Base-by-base conservation (phyloP, 352 stramenopile genomes). In the Globisporangium splendens region DNA sequence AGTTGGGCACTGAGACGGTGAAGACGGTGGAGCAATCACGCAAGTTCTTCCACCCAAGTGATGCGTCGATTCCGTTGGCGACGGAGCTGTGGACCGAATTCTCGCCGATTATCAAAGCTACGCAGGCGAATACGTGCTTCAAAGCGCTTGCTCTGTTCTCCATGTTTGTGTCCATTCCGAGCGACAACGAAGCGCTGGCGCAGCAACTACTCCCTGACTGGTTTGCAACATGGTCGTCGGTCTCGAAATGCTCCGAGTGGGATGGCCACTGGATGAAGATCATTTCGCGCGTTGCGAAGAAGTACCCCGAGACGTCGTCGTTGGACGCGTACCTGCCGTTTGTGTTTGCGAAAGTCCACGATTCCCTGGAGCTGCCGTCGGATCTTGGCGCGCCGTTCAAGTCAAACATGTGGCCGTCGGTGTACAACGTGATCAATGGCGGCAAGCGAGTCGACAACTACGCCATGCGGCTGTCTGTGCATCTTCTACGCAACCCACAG, bases 221-320 rank as follows among this genome's bases (percentile, higher is more conserved):
- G 79, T 73, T 91, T 21, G 52, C 65, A 17, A 68, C 75, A 8
- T 91, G 79, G 82, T 63, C 71, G n/a, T 56, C 58, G 10, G 67
- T 90, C 33, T 83, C 79, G 14, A 59, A 70, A 0, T 84, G 75
- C 51, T 54, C 56, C 10, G 74, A 88, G 47, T 91, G 82, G 82
- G 78, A 91, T 46, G 72, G 75, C 8, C 79, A 88, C 39, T 91
- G 82, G 82, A 80, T 91, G 59, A 86, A 86, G 56, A 56, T 91
- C 18, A 59, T 91, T 28, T 79, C 77, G 46, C 79, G 78, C n/a
- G 62, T 86, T 13, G 65, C 63, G 17, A 91, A 89, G 54, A 62
- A 61, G 43, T 78, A 83, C 54, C 70, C 72, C 1, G 49, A 63
- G 46, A 69, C 62, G 11, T 15, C 46, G 2, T 56, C 68, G 12